Evolutionary conservation across 2,329 filamentous ascomycete species (phyloP), one percentile per base, ranked within the genome.

Genomic region (Diaporthe citriasiana): DNA sequence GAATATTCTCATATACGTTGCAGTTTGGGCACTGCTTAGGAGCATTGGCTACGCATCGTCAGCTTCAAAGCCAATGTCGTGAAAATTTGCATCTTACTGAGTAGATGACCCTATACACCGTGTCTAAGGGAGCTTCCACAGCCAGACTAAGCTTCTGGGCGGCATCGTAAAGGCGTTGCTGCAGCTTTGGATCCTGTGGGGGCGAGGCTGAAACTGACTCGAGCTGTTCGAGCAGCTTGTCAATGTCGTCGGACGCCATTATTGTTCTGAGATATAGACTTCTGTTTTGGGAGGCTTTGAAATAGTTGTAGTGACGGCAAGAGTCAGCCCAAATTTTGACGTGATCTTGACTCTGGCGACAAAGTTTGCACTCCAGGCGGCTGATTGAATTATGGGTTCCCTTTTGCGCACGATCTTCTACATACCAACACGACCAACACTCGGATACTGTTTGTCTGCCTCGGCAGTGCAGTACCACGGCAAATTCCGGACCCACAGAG

Each of bases 1-100:
- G 30, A 69, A 74, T 35, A 74, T 73, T 15, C 47, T 47, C 50
- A 74, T 65, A 27, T 74, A 63, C 10, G 50, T 50, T 7, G 70
- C 73, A 8, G 71, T 66, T n/a, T 57, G 56, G 13, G 70, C 71
- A 35, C 40, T 56, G 33, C 53, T 74, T 6, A 73, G 30, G 5
- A 74, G 55, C 73, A 73, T 73, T 0, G 70, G 73, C 73, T 74
- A 40, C 1, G 22, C 33, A 1, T 1, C 10, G n/a, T 68, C 3
- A 68, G 30, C 5, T 40, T 27, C 30, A 68, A 27, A 25, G 1
- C 13, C 15, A 12, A 25, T 30, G 12, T 0, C 9, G 6, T 38
- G 4, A 10, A 8, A 9, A 27, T 17, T 1, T 8, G 1, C 19
- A 3, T 51, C 69, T 38, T 47, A 71, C 69, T 17, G 69, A 71